Evolutionary conservation across 2,329 filamentous ascomycete species (phyloP).

Genomic region (Harringtonia aguacate): DNA sequence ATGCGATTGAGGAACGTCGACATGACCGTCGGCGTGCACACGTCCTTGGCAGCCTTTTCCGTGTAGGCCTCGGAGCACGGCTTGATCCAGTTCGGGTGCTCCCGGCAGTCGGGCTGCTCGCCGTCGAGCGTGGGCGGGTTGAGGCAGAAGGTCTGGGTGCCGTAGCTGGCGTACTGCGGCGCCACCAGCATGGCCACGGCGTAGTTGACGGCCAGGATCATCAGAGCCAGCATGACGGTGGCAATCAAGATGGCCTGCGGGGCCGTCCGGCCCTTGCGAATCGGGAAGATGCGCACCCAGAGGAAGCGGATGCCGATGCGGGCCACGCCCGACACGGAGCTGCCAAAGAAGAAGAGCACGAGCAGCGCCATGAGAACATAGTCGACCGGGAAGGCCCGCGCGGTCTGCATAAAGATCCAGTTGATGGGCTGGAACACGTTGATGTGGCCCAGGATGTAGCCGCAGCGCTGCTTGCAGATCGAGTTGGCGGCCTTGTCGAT

Average conservation of each 20-base stretch:
- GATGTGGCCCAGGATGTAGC: conserved; percentile 78
- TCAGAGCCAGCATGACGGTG: conserved; percentile 82
- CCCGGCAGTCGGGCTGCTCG: conserved; percentile 63
- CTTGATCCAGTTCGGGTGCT: conserved; percentile 60
- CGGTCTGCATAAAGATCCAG: conserved; percentile 72
- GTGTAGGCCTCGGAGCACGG: conserved; percentile 70
- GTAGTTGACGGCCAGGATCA: conserved; percentile 87
- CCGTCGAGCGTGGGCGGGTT: conserved; percentile 51
- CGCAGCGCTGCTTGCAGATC: conserved; percentile 79
- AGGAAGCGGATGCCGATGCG: conserved; percentile 89
- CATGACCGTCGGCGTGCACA: conserved; percentile 86
- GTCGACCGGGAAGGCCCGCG: conserved; percentile 81
- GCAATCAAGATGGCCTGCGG: conserved; percentile 87
- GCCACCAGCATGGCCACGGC: conserved; percentile 87
- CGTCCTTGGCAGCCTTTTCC: conserved; percentile 59
- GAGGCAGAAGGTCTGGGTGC: conserved; percentile 89
- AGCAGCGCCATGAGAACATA: conserved; percentile 81
- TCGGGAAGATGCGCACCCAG: conserved; percentile 88
- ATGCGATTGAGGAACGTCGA: conserved; percentile 90
- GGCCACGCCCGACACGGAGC: conserved; percentile 77
- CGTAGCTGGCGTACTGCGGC: conserved; percentile 89
- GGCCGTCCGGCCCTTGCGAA: conserved; percentile 77
- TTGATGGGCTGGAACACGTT: conserved; percentile 95
- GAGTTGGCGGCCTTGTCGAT: conserved; percentile 97
- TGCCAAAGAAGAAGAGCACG: conserved; percentile 77